These are phyloP conservation scores for Coniferiporia weirii DNA, from an alignment of 1,284 basidiomycete species.

Conservation along the genomic window DNA sequence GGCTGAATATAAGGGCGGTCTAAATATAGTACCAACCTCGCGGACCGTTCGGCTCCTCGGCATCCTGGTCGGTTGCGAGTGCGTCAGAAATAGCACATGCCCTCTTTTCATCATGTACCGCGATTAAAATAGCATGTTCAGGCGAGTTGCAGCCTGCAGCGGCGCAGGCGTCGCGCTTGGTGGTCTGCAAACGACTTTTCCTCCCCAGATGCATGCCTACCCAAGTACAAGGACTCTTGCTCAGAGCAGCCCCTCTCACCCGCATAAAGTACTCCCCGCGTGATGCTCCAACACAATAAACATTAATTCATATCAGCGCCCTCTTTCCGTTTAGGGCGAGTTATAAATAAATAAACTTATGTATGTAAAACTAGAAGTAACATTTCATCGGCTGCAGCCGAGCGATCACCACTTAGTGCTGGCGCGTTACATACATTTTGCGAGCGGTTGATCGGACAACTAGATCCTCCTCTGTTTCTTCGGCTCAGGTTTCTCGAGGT, in stretches of 20 bases:
- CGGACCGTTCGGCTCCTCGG: neutral
- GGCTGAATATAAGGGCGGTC: neutral
- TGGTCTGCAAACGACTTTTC: too few relatives aligned
- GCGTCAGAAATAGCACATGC: neutral
- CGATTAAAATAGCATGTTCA: neutral
- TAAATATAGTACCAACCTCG: neutral
- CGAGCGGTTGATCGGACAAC: neutral
- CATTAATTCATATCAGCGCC: neutral
- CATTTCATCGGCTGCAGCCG: neutral
- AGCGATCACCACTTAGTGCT: neutral
- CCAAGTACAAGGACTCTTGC: too few relatives aligned
- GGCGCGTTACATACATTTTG: neutral
- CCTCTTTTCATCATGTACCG: neutral
- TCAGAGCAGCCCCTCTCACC: too few relatives aligned
- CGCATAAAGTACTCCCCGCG: too few relatives aligned
- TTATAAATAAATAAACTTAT: neutral
- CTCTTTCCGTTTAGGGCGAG: too few relatives aligned
- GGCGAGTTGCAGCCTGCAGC: too few relatives aligned
- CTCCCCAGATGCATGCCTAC: neutral
- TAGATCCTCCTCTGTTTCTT: slow-evolving; percentile 65
- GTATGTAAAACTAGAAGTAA: neutral
- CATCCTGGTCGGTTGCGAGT: neutral
- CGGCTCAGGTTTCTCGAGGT: slow-evolving; percentile 70
- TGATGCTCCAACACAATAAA: neutral
- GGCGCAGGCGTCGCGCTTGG: too few relatives aligned